phyloP scores from a whole-genome alignment of 2,329 filamentous ascomycete species.

The Akanthomyces lecanii region DNA sequence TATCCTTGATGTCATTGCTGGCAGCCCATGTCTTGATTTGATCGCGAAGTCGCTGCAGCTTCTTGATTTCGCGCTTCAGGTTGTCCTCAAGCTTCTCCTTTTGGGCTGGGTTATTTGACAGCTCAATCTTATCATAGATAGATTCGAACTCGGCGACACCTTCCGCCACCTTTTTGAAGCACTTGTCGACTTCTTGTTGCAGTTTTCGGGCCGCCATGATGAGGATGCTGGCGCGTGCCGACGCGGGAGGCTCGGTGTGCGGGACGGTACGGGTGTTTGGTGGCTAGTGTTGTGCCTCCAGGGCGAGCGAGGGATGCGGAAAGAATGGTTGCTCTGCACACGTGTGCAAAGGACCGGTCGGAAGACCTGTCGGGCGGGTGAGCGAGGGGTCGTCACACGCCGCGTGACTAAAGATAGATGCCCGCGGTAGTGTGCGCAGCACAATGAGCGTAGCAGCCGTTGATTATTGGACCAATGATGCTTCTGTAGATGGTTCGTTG shows the following conservation, averaged over 20 bases:
- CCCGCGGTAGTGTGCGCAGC: slow-evolving; percentile 13
- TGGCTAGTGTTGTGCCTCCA: slow-evolving; percentile 3
- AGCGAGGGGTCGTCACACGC: slow-evolving; percentile 6
- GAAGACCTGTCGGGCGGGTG: neutral
- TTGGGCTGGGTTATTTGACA: slow-evolving; percentile 86
- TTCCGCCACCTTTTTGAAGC: slow-evolving; percentile 97
- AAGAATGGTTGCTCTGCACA: slow-evolving; percentile 4
- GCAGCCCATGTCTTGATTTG: slow-evolving; percentile 99
- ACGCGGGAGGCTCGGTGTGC: neutral
- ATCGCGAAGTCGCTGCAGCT: slow-evolving; percentile 92
- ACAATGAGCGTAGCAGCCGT: neutral
- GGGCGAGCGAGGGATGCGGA: slow-evolving; percentile 3
- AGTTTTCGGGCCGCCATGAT: slow-evolving; percentile 93
- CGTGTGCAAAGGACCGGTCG: slow-evolving; percentile 6
- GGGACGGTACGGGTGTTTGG: slow-evolving; percentile 5
- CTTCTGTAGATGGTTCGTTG: slow-evolving; percentile 6
- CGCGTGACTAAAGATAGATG: slow-evolving; percentile 7
- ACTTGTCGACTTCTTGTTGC: slow-evolving; percentile 97
- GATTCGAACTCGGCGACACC: slow-evolving; percentile 87
- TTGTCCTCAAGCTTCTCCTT: slow-evolving; percentile 98
- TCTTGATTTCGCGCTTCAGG: slow-evolving; percentile 99
- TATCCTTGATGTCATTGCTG: slow-evolving; percentile 99
- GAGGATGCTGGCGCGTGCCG: slow-evolving; percentile 22
- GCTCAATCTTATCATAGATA: slow-evolving; percentile 97
- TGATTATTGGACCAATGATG: slow-evolving; percentile 2